phyloP scores from a whole-genome alignment of 495 filamentous ascomycete species.

The Neurospora sp. region DNA sequence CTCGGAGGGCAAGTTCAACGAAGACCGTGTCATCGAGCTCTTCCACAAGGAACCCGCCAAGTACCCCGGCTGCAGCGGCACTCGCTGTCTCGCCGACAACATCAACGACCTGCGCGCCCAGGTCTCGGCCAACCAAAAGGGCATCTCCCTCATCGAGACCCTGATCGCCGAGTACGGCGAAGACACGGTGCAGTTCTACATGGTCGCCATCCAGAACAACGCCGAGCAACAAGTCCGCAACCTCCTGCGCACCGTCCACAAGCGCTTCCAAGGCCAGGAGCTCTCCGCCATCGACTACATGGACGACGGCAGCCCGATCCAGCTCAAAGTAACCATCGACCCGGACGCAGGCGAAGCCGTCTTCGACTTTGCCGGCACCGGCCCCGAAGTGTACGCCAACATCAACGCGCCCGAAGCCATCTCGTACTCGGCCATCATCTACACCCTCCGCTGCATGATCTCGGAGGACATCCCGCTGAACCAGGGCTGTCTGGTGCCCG shows the following conservation, averaged over 20 bases:
- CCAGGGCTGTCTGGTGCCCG: slow-evolving; percentile 86
- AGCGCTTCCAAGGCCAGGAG: slow-evolving; percentile 65
- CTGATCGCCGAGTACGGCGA: slow-evolving; percentile 88
- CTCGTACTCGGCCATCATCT: slow-evolving; percentile 93
- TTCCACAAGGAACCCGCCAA: slow-evolving; percentile 75
- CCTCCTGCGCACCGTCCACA: slow-evolving; percentile 69
- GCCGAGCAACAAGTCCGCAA: slow-evolving; percentile 78
- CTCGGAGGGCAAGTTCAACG: slow-evolving; percentile 80
- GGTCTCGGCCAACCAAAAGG: slow-evolving; percentile 91
- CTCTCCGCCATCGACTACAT: slow-evolving; percentile 75
- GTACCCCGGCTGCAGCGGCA: slow-evolving; percentile 80
- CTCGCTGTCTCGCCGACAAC: slow-evolving; percentile 85
- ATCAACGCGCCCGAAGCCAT: slow-evolving; percentile 93
- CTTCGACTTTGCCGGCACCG: slow-evolving; percentile 88
- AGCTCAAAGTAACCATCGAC: slow-evolving; percentile 76
- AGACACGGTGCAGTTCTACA: slow-evolving; percentile 89
- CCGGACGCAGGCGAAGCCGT: slow-evolving; percentile 71
- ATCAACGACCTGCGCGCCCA: slow-evolving; percentile 94
- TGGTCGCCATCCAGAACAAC: slow-evolving; percentile 87
- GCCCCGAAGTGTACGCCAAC: slow-evolving; percentile 87
- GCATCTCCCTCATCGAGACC: slow-evolving; percentile 76
- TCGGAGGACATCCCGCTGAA: slow-evolving; percentile 91
- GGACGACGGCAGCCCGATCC: slow-evolving; percentile 88
- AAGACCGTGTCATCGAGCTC: slow-evolving; percentile 73
- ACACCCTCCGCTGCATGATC: slow-evolving; percentile 88